Evolutionary conservation across 1,284 basidiomycete species (phyloP).

Genomic region (Tremellales sp.): DNA sequence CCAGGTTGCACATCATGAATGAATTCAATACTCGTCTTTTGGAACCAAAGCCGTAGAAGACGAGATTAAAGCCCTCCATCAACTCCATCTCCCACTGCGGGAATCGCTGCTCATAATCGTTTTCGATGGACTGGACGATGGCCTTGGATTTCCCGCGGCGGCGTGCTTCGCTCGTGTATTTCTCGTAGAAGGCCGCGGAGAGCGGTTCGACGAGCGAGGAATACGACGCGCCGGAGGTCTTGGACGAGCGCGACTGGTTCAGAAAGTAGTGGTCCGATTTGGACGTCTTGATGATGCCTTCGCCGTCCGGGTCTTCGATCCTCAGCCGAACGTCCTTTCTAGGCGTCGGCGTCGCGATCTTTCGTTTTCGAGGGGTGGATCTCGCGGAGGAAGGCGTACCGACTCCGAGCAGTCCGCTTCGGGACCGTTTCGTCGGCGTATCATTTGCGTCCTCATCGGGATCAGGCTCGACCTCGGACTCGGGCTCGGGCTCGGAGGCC

Average conservation of each 20-base stretch:
- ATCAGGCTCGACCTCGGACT: slow-evolving; percentile 18
- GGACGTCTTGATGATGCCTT: slow-evolving; percentile 45
- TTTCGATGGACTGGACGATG: slow-evolving; percentile 35
- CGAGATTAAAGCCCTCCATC: slow-evolving; percentile 72
- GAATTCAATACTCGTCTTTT: slow-evolving; percentile 70
- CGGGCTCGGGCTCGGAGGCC: slow-evolving; percentile 1
- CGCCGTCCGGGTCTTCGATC: slow-evolving; percentile 13
- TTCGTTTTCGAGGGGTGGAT: slow-evolving; percentile 7
- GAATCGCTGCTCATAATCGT: slow-evolving; percentile 52
- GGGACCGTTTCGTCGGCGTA: slow-evolving; percentile 16
- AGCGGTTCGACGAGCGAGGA: slow-evolving; percentile 64
- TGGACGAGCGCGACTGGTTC: slow-evolving; percentile 56
- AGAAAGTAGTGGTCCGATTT: slow-evolving; percentile 79
- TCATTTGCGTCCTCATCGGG: slow-evolving; percentile 8
- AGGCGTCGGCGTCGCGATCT: slow-evolving; percentile 1
- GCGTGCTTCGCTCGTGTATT: too few relatives aligned
- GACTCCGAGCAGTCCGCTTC: slow-evolving; percentile 3
- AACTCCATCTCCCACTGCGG: slow-evolving; percentile 67
- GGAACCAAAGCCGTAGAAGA: slow-evolving; percentile 82
- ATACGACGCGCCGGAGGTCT: slow-evolving; percentile 72
- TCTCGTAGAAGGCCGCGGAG: slow-evolving; percentile 41
- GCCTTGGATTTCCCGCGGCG: slow-evolving; percentile 39
- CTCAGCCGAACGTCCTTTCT: neutral
- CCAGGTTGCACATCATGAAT: slow-evolving; percentile 60
- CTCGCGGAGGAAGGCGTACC: slow-evolving; percentile 15